A percentile compares a stretch with the other conserved stretches of the same genome.
Conservation (phyloP, 352 stramenopile species). For the Globisporangium mamillatum region DNA sequence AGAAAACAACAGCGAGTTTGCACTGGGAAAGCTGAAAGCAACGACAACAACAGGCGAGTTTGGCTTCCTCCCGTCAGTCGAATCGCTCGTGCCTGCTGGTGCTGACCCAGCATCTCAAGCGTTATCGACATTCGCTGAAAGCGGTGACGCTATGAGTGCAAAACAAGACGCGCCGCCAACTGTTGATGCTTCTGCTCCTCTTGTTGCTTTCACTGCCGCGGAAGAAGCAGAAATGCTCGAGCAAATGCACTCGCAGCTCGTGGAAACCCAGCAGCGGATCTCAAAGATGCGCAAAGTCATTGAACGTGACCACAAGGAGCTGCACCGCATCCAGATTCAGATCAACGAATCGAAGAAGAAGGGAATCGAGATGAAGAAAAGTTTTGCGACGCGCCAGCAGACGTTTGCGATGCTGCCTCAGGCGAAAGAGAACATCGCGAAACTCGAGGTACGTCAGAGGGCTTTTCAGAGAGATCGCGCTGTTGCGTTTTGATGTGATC, state of each 20-base stretch:
- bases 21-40: neutral
- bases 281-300: constrained; percentile 41
- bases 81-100: neutral
- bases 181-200: neutral
- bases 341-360: constrained; percentile 33
- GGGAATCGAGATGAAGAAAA: constrained; percentile 38
- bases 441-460: constrained; percentile 40
- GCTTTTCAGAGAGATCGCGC: neutral
- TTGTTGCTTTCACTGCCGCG: constrained; percentile 2
- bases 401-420: constrained; percentile 63
- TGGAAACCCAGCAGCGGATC: constrained; percentile 35
- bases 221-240: constrained; percentile 26
- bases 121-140: neutral
- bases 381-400: constrained; percentile 49
- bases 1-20: neutral
- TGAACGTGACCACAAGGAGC: constrained; percentile 26
- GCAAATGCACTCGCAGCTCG: constrained; percentile 29
- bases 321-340: constrained; percentile 28
- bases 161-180: neutral
- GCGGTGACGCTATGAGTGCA: neutral
- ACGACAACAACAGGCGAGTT: neutral
- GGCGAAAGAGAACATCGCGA: constrained; percentile 61
- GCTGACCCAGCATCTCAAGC: neutral
- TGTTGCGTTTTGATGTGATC: neutral
- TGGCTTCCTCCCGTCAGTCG: neutral